Evolutionary conservation across 2,329 filamentous ascomycete species (phyloP), one percentile per base, ranked within the genome.

Genomic region (Sclerotinia borealis): DNA sequence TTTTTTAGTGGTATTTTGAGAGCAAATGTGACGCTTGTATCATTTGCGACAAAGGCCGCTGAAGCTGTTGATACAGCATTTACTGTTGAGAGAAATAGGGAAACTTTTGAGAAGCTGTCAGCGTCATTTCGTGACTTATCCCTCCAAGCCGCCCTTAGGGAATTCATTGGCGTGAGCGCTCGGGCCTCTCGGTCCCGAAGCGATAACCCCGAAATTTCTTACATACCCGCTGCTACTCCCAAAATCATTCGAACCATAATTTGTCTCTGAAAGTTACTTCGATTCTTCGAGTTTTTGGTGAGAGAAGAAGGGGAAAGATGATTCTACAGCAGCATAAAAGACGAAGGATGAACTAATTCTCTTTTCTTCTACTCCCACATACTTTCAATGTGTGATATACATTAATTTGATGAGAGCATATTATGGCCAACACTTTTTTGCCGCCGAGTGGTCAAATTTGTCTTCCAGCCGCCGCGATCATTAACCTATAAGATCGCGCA

Each of bases 1-100:
- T 76, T 75, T 63, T 79, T 74, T n/a, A 78, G 72, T 47, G 82
- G 78, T 27, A 82, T 78, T 61, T 81, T 80, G 63, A 82, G 75
- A 58, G 78, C 79, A 69, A 85, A 85, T n/a, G 75, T 75, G 63
- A 82, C 70, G 25, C 76, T 75, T 58, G 76, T 72, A 63, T 78
- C 74, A 61, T 76, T 76, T 2, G 80, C 77, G 52, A 80, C 71
- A 55, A 83, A 83, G 17, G 63, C 60, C 15, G 66, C 67, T 6
- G 62, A 22, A 34, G 31, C n/a, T n/a, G 36, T 17, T 45, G 50
- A 62, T 45, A 31, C 10, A 22, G 41, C 50, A 43, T 36, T 47
- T 29, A 54, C 31, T 31, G 47, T 45, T 11, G 59, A 55, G 37
- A 61, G 49, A 49, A 22, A 31, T 15, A 62, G 41, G 17, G 60